Conservation (phyloP, 1,284 basidiomycete species). For the Ustilago trichophora region DNA sequence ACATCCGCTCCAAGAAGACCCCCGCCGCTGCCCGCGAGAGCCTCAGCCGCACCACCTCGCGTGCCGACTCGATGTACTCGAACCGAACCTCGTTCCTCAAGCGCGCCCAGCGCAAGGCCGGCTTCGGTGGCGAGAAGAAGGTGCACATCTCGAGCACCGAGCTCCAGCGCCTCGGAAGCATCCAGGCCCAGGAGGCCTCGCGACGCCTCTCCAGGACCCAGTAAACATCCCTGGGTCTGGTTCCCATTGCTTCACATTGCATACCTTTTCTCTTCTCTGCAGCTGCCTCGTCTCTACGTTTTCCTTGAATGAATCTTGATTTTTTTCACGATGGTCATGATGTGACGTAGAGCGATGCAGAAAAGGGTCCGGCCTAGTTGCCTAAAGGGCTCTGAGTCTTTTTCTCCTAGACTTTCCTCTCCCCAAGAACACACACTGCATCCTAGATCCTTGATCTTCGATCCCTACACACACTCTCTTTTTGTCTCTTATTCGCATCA, state of each 20-base stretch:
- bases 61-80: conserved; percentile 91
- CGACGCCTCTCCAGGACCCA: conserved; percentile 75
- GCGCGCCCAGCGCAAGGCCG: conserved; percentile 83
- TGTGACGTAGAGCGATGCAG: neutral
- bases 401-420: too few relatives aligned
- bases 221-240: too few relatives aligned
- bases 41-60: conserved; percentile 85
- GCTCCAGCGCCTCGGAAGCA: conserved; percentile 81
- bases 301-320: conserved; percentile 4
- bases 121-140: conserved; percentile 77
- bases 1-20: conserved; percentile 63
- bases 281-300: conserved; percentile 5
- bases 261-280: conserved; percentile 2
- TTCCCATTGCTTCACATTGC: conserved; percentile 3
- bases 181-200: conserved; percentile 81
- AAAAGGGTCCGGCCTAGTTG: conserved; percentile 5
- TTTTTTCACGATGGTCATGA: neutral
- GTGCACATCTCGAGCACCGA: conserved; percentile 77
- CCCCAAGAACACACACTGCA: too few relatives aligned
- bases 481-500: conserved; percentile 26
- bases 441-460: too few relatives aligned
- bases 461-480: neutral
- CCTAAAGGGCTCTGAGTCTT: too few relatives aligned
- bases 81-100: conserved; percentile 90
- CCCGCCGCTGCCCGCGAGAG: conserved; percentile 72